These are phyloP conservation scores for Biancaea sappan DNA, from an alignment of 306 rosid species.

Conservation along the genomic window DNA sequence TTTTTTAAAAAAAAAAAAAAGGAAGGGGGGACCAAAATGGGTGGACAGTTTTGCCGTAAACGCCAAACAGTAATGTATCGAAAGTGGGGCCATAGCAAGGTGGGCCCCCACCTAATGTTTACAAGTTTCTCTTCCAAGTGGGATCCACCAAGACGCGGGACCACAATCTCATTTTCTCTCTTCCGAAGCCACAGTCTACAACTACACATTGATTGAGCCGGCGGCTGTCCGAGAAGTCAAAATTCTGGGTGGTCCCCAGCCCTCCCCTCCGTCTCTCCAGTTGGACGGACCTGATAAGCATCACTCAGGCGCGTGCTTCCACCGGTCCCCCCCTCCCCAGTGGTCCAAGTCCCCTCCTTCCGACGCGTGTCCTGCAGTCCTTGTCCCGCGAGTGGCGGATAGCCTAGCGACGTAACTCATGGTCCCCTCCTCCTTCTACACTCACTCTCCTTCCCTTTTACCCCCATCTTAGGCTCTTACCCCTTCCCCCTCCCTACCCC, in stretches of 20 bases:
- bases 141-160: conserved; percentile 32
- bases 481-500: too few relatives aligned
- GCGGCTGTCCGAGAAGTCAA: conserved; percentile 68
- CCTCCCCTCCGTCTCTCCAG: conserved; percentile 14
- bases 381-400: conserved; percentile 55
- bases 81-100: neutral
- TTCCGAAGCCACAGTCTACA: conserved; percentile 11
- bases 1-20: neutral
- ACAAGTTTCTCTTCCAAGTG: neutral
- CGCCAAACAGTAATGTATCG: neutral
- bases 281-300: conserved; percentile 39
- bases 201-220: conserved; percentile 60
- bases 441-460: neutral
- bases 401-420: conserved; percentile 41
- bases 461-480: conserved; percentile 1
- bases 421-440: conserved; percentile 42
- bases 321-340: conserved; percentile 43
- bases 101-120: neutral
- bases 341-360: conserved; percentile 49
- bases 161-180: conserved; percentile 15
- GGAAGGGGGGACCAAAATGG: conserved; percentile 24
- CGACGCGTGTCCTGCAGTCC: conserved; percentile 51
- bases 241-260: conserved; percentile 50
- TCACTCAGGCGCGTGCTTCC: conserved; percentile 48
- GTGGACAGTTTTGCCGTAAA: conserved; percentile 31